These are phyloP conservation scores for Aspergillaceae sp. DNA, from an alignment of 2,329 filamentous ascomycete species.

Conservation along the genomic window DNA sequence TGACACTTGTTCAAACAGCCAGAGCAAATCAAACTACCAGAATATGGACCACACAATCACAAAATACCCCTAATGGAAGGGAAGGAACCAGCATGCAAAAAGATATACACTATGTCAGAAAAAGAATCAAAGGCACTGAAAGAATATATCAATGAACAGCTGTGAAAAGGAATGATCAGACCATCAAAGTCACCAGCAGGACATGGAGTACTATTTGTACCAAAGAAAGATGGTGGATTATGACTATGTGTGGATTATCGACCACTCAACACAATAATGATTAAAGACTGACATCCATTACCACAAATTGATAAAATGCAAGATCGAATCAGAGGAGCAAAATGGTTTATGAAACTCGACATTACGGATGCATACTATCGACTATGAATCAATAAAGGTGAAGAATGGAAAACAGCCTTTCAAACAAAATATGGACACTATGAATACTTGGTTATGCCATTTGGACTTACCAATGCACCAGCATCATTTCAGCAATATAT, in stretches of 20 bases:
- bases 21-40: too few relatives aligned
- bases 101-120: background rate
- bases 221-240: background rate
- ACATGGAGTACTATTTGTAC: background rate
- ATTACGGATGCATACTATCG: too few relatives aligned
- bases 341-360: too few relatives aligned
- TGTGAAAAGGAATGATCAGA: background rate
- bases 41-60: too few relatives aligned
- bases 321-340: too few relatives aligned
- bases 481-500: conserved; percentile 3
- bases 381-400: too few relatives aligned
- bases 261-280: too few relatives aligned
- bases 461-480: conserved; percentile 16
- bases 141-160: background rate
- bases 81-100: background rate
- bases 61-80: background rate
- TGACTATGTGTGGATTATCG: too few relatives aligned
- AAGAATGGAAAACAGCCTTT: too few relatives aligned
- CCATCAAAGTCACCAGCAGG: background rate
- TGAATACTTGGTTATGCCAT: conserved; percentile 18
- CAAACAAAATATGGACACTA: conserved; percentile 12
- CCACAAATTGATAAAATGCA: too few relatives aligned
- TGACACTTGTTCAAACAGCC: too few relatives aligned
- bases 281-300: too few relatives aligned
- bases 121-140: background rate